A percentile compares a stretch with the other conserved stretches of the same genome.
phyloP scores from a whole-genome alignment of 1,139 yeast species.

The Scheffersomyces insectosa region DNA sequence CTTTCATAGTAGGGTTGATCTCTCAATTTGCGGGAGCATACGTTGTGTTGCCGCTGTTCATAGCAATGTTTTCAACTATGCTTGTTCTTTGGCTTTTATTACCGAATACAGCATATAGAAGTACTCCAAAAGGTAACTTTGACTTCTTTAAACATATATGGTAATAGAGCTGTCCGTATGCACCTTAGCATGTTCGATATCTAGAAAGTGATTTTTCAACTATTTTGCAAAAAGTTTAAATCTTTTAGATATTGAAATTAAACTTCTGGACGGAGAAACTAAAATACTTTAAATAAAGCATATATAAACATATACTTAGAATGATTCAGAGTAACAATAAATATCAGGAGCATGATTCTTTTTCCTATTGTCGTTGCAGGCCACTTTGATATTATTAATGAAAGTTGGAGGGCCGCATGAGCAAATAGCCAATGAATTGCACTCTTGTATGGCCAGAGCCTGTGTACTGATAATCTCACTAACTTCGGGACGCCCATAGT shows the following conservation, averaged over 20 bases:
- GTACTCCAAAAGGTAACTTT: background rate
- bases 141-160: background rate
- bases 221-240: too few species aligned
- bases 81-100: constrained; percentile 44
- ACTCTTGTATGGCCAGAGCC: constrained; percentile 1
- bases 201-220: too few species aligned
- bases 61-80: constrained; percentile 41
- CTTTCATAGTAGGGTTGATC: constrained; percentile 55
- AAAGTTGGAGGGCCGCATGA: constrained; percentile 40
- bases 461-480: constrained; percentile 2
- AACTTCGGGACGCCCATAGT: constrained; percentile 7
- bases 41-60: constrained; percentile 55
- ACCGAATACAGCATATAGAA: constrained; percentile 31
- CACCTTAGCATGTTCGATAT: too few species aligned
- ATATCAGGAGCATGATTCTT: constrained; percentile 31
- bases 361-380: constrained; percentile 30
- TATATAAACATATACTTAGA: constrained; percentile 9
- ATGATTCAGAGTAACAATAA: constrained; percentile 37
- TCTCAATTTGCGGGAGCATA: constrained; percentile 53
- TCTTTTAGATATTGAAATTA: too few species aligned
- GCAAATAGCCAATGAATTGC: constrained; percentile 30
- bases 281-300: background rate
- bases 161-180: background rate
- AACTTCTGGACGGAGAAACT: background rate
- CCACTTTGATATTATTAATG: constrained; percentile 24